Percentiles rank a stretch among this genome's conserved stretches.
Evolutionary conservation across 768 basidiomycete genomes (phyloP).

Genomic region (Mycena rebaudengoi): DNA sequence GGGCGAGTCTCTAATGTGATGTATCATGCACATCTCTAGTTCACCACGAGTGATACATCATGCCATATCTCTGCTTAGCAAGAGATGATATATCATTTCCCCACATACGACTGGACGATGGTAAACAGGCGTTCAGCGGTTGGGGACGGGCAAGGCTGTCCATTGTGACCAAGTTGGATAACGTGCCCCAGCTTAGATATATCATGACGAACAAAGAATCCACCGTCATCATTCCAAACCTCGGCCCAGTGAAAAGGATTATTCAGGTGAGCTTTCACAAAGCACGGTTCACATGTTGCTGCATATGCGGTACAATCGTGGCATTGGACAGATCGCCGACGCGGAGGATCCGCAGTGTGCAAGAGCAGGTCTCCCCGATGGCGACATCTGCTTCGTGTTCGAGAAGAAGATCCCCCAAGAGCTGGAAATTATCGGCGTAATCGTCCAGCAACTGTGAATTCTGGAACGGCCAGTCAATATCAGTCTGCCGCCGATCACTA

Average conservation of each 20-base stretch:
- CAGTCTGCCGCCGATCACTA: too few relatives aligned
- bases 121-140: not conserved
- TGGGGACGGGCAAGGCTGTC: not conserved
- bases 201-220: constrained; percentile 8
- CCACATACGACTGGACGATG: too few relatives aligned
- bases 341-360: not conserved
- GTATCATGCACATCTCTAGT: too few relatives aligned
- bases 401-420: not conserved
- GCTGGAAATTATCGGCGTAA: not conserved
- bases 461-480: too few relatives aligned
- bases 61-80: too few relatives aligned
- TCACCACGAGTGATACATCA: too few relatives aligned
- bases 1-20: too few relatives aligned
- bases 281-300: constrained; percentile 3
- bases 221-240: not conserved
- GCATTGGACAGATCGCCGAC: constrained; percentile 33
- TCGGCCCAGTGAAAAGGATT: constrained; percentile 18
- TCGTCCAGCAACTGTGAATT: not conserved
- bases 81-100: too few relatives aligned
- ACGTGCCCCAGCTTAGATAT: not conserved
- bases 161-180: constrained; percentile 2
- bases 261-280: not conserved
- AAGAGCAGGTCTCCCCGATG: not conserved
- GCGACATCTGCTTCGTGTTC: not conserved
- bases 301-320: constrained; percentile 31